These are phyloP conservation scores for Penicillium sp. DNA, from an alignment of 2,329 filamentous ascomycete genomes.

Conservation along the genomic window DNA sequence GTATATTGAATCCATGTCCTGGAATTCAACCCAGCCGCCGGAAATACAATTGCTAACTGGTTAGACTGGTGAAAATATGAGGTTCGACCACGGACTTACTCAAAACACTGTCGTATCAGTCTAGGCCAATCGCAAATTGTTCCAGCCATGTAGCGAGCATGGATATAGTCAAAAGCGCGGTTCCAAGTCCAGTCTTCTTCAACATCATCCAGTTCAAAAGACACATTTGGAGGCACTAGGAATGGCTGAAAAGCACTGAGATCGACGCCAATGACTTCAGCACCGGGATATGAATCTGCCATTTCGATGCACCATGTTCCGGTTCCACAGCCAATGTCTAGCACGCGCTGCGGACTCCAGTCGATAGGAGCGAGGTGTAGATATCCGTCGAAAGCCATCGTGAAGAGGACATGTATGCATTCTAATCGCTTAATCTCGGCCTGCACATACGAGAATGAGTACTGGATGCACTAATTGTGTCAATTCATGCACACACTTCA, in stretches of 20 bases:
- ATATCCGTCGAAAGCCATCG: conserved; percentile 11
- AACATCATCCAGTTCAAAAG: conserved; percentile 18
- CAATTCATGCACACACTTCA: not conserved
- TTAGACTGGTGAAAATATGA: not conserved
- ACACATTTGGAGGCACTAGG: conserved; percentile 24
- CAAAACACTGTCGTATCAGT: conserved; percentile 25
- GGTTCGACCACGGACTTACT: not conserved
- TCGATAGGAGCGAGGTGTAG: conserved; percentile 15
- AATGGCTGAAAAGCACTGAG: conserved; percentile 44
- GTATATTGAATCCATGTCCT: conserved; percentile 8
- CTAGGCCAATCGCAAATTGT: conserved; percentile 15
- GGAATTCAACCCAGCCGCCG: conserved; percentile 15
- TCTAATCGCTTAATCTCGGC: conserved; percentile 13
- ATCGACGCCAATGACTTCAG: conserved; percentile 42
- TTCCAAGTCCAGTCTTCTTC: conserved; percentile 17
- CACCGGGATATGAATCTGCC: conserved; percentile 27
- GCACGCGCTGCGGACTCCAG: conserved; percentile 19
- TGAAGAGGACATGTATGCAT: conserved; percentile 12
- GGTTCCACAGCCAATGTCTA: conserved; percentile 35
- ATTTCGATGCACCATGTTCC: conserved; percentile 36
- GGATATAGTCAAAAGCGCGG: conserved; percentile 19
- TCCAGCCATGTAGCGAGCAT: conserved; percentile 14
- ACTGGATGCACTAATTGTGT: not conserved
- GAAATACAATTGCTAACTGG: conserved; percentile 7
- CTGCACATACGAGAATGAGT: conserved; percentile 9